Percentiles rank a stretch among this genome's conserved stretches.
Conservation (phyloP, 306 rosid genomes). For the Cyclanthera cordifolia region DNA sequence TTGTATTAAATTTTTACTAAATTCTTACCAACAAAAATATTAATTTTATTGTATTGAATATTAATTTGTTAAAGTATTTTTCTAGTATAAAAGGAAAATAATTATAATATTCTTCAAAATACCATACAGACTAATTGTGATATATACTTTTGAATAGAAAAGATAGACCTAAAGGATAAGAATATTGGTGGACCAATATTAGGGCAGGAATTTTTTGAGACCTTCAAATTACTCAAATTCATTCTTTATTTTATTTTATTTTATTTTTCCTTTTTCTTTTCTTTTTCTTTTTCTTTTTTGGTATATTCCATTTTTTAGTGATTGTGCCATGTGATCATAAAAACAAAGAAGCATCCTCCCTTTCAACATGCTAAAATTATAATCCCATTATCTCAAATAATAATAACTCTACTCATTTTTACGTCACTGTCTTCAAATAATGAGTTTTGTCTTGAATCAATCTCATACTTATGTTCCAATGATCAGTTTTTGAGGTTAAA, state of each 20-base stretch:
- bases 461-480: background rate
- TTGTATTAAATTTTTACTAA: too few relatives aligned
- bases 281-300: background rate
- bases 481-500: background rate
- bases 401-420: background rate
- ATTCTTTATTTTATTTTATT: too few relatives aligned
- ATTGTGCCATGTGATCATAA: conserved; percentile 1
- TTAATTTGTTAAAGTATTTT: too few relatives aligned
- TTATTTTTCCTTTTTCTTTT: too few relatives aligned
- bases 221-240: background rate
- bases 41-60: too few relatives aligned
- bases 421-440: background rate
- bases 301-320: background rate
- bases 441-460: background rate
- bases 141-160: background rate
- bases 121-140: background rate
- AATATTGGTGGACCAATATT: background rate
- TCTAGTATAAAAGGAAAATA: too few relatives aligned
- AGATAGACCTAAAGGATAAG: background rate
- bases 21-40: too few relatives aligned
- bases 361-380: background rate
- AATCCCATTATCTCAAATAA: conserved; percentile 3
- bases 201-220: background rate
- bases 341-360: background rate
- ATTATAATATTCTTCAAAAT: background rate